Evolutionary conservation across 345 rosid genomes (phyloP).

Genomic region (Dipteronia dyeriana): DNA sequence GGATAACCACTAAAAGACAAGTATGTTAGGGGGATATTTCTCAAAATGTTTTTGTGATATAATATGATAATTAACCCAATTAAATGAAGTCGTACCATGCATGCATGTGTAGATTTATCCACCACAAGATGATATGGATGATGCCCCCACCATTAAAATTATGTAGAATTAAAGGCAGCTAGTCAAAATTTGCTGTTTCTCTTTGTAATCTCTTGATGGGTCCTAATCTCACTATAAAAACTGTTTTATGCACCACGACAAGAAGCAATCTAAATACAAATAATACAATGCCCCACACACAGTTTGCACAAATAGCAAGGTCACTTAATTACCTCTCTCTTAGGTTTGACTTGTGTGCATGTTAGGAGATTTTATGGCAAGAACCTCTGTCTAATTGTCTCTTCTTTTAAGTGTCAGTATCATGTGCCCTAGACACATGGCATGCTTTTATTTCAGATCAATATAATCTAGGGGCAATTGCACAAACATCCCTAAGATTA

Average conservation of each 20-base stretch:
- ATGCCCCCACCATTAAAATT: no score
- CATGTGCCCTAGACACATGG: neutral
- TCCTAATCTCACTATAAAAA: neutral
- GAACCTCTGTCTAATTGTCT: neutral
- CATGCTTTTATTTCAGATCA: neutral
- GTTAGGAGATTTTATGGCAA: neutral
- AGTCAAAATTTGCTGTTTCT: constrained; percentile 12
- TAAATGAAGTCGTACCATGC: no score
- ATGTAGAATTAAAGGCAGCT: neutral
- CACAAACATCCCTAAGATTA: no score
- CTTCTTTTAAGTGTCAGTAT: neutral
- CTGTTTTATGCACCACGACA: neutral
- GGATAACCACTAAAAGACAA: no score
- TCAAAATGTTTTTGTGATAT: no score
- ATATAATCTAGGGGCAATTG: neutral
- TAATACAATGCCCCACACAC: neutral
- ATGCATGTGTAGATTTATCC: no score
- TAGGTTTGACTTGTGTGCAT: constrained; percentile 2
- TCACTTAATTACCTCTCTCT: neutral
- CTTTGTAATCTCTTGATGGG: neutral
- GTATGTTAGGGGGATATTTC: no score
- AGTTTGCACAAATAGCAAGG: neutral
- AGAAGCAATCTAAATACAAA: no score
- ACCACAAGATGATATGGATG: no score
- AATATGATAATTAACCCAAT: no score